A percentile compares a stretch with the other conserved stretches of the same genome.
These are phyloP conservation scores for Asclepias syriaca DNA, from an alignment of 257 asterid species.

Conservation along the genomic window DNA sequence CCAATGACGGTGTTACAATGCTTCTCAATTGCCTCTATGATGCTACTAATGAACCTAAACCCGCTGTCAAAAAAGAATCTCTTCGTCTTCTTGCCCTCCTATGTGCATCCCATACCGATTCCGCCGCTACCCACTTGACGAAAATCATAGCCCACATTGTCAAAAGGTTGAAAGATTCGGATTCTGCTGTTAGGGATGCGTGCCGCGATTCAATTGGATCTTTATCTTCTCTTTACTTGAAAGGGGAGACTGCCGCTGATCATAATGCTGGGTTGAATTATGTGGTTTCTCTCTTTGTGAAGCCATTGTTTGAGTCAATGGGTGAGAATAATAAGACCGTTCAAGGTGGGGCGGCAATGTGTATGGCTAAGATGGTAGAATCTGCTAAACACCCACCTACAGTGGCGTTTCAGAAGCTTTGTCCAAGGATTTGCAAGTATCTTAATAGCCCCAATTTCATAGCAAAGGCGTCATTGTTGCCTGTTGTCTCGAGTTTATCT, in stretches of 20 bases:
- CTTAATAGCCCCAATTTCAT: slow-evolving; percentile 69
- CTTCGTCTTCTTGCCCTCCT: slow-evolving; percentile 67
- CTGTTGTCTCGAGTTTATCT: slow-evolving; percentile 77
- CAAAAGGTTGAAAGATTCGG: slow-evolving; percentile 79
- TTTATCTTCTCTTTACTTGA: slow-evolving; percentile 64
- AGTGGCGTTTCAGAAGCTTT: slow-evolving; percentile 73
- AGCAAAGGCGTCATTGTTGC: slow-evolving; percentile 86
- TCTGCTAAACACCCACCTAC: slow-evolving; percentile 64
- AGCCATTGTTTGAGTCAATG: slow-evolving; percentile 94
- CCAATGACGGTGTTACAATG: slow-evolving; percentile 87
- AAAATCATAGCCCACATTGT: slow-evolving; percentile 75
- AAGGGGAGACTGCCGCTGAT: slow-evolving; percentile 39
- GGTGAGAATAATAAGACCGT: slow-evolving; percentile 81
- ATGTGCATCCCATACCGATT: slow-evolving; percentile 58
- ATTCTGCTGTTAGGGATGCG: slow-evolving; percentile 87
- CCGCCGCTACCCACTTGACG: slow-evolving; percentile 75
- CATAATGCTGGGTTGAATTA: slow-evolving; percentile 47
- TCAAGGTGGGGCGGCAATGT: slow-evolving; percentile 85
- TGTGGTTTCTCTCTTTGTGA: slow-evolving; percentile 69
- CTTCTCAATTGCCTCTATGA: slow-evolving; percentile 93
- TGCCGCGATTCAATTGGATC: slow-evolving; percentile 89
- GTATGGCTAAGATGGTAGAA: slow-evolving; percentile 86
- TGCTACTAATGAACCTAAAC: slow-evolving; percentile 75
- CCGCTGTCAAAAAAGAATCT: slow-evolving; percentile 79
- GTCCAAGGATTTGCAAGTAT: slow-evolving; percentile 78